Percentiles rank a stretch among this genome's conserved stretches.
phyloP scores from a whole-genome alignment of 2,329 filamentous ascomycete genomes.

The Alternaria sp. region DNA sequence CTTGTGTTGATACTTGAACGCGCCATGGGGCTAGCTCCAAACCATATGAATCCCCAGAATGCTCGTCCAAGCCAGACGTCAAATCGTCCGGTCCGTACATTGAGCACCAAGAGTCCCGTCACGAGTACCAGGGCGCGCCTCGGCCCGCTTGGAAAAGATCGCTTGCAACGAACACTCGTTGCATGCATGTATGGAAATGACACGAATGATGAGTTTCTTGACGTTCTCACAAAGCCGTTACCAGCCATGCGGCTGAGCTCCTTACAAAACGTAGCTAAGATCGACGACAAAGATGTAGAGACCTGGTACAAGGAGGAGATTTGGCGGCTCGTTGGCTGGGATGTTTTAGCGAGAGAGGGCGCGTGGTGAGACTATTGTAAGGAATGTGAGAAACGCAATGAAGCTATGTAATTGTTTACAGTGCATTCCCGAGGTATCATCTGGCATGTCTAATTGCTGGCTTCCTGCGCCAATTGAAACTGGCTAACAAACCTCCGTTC shows the following conservation, averaged over 20 bases:
- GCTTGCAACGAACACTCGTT: conserved; percentile 55
- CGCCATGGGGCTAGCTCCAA: conserved; percentile 48
- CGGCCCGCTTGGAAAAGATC: conserved; percentile 47
- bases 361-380: conserved; percentile 16
- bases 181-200: conserved; percentile 51
- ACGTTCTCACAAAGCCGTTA: conserved; percentile 51
- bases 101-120: conserved; percentile 32
- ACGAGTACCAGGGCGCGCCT: conserved; percentile 41
- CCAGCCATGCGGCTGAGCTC: conserved; percentile 23
- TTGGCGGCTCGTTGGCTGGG: conserved; percentile 66
- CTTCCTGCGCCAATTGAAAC: conserved; percentile 23
- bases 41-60: conserved; percentile 39
- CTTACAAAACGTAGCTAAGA: conserved; percentile 40
- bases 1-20: conserved; percentile 51
- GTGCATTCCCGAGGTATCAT: no score
- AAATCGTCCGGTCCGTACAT: conserved; percentile 24
- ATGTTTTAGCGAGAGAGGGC: conserved; percentile 49
- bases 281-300: conserved; percentile 50
- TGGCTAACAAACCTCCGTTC: conserved; percentile 22
- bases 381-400: not conserved
- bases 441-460: conserved; percentile 11
- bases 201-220: conserved; percentile 48
- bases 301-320: conserved; percentile 64
- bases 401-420: no score
- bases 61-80: conserved; percentile 10